Base-by-base conservation (phyloP, 1,139 yeast genomes). In the Blastobotrys ciferrii region DNA sequence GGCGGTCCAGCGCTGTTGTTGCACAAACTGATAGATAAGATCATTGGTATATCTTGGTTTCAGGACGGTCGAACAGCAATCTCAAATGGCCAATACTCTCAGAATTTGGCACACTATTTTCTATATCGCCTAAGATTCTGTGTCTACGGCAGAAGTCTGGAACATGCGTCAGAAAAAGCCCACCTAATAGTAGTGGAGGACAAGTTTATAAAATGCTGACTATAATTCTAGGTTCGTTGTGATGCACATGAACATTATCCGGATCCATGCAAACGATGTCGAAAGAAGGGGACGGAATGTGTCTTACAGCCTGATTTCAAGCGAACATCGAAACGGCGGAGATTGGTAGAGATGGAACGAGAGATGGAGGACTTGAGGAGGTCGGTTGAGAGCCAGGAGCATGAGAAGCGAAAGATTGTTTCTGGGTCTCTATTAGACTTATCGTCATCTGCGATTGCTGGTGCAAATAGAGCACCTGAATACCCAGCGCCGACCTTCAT, bases 191-290 rank as follows among this genome's bases (percentile, higher is more conserved):
- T n/a, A n/a, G n/a, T n/a, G n/a, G n/a, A n/a, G n/a, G n/a, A n/a
- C n/a, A n/a, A n/a, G n/a, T n/a, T n/a, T n/a, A 14, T 67, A 14
- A 5, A 17, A 15, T 28, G 18, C 43, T 43, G 28, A 40, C 20
- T 32, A 18, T 3, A 4, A 6, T 13, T 19, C n/a, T 40, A 61
- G 64, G 67, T 92, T 20, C 80, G 84, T 56, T 92, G 98, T 68
- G 95, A 88, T 65, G 95, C 96, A 7, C 81, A 77, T 53, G 89
- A 84, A 53, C 75, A 73, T 48, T 79, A 81, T 40, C 96, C 96
- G 0, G 72, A 73, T n/a, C 86, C 96, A 1, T 92, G 98, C 61
- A 72, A 91, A 0, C 72, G 96, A 54, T 92, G 98, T 64, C 62
- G 70, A 12, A 86, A 85, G 63, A 81, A 87, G 60, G 78, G 80